Base-by-base conservation (phyloP, 2,329 filamentous ascomycete species). In the Cladophialophora exuberans region DNA sequence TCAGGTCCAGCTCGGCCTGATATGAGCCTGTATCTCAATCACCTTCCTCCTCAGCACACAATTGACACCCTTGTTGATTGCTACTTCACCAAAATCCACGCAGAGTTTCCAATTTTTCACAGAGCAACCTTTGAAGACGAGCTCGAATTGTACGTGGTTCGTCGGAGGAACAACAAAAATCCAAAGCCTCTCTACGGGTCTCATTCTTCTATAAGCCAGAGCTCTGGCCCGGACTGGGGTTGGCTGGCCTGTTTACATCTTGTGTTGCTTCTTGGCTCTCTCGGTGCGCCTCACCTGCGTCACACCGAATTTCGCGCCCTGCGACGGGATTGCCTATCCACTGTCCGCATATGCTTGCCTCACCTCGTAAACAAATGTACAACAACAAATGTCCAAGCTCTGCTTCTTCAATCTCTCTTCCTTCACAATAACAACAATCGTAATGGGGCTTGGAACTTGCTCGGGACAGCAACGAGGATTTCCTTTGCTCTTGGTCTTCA, bases 91-190 rank as follows among this genome's bases (percentile, higher is more conserved):
- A 36, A 48, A 15, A 35, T 48, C n/a, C 44, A 48, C 18, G 10
- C 26, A 9, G 44, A 48, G 13, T 48, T 48, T 22, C 44, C 44
- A 17, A 25, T 48, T 30, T 48, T 48, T 23, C 30, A 33, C 17
- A n/a, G 44, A 35, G 44, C 44, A 6, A 17, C 22, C n/a, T 48
- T 48, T 20, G 26, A 48, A 20, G 41, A 44, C 15, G 41, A 44
- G 26, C 41, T 44, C 6, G 44, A 48, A 35, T 18, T 18, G 7
- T 48, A 20, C 18, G 44, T 35, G 17, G 30, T 33, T 20, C 15
- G 22, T 10, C 20, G 13, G 13, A 9, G 41, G 11, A 15, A n/a
- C 5, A 17, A 13, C 7, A 31, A 31, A 13, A 7, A 31, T 13
- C 28, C 6, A 7, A 13, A 13, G 6, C 6, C 28, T 7, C 28